phyloP scores from a whole-genome alignment of 495 filamentous ascomycete genomes.

The Talaromyces stipitatus region DNA sequence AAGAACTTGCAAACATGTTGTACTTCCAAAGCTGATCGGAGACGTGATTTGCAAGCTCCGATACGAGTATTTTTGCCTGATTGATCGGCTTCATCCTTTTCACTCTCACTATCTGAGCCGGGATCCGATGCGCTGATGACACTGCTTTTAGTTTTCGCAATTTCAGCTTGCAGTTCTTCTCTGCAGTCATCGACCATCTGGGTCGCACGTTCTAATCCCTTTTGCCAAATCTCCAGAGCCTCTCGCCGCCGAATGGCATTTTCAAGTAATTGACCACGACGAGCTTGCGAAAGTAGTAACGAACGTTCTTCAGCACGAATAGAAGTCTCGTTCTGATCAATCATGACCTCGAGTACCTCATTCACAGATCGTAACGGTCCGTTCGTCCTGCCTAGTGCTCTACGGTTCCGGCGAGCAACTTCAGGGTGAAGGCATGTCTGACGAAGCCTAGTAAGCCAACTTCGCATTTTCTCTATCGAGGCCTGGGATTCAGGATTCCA shows the following conservation, averaged over 20 bases:
- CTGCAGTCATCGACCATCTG: conserved; percentile 57
- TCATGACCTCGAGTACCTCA: conserved; percentile 82
- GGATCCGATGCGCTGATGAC: conserved; percentile 7
- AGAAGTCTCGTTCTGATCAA: conserved; percentile 63
- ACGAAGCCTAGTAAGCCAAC: conserved; percentile 63
- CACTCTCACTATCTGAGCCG: conserved; percentile 12
- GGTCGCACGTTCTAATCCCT: conserved; percentile 45
- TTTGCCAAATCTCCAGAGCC: conserved; percentile 61
- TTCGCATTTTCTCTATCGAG: conserved; percentile 58
- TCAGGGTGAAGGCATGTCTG: conserved; percentile 85
- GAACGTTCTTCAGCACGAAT: conserved; percentile 60
- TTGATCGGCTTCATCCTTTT: conserved; percentile 38
- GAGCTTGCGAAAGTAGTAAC: conserved; percentile 51
- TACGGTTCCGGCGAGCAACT: conserved; percentile 59
- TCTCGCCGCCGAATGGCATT: conserved; percentile 47
- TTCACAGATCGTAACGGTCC: conserved; percentile 69
- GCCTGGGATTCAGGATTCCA: conserved; percentile 55
- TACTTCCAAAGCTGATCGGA: conserved; percentile 67
- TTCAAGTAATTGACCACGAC: conserved; percentile 67
- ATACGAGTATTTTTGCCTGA: conserved; percentile 39
- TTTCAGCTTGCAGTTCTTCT: conserved; percentile 47
- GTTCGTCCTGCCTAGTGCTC: conserved; percentile 53
- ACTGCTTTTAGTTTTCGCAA: conserved; percentile 19
- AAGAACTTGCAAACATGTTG: conserved; percentile 82
- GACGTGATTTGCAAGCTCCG: conserved; percentile 52